Conservation (phyloP, 2,329 filamentous ascomycete genomes). For the Thielaviopsis cerberus region DNA sequence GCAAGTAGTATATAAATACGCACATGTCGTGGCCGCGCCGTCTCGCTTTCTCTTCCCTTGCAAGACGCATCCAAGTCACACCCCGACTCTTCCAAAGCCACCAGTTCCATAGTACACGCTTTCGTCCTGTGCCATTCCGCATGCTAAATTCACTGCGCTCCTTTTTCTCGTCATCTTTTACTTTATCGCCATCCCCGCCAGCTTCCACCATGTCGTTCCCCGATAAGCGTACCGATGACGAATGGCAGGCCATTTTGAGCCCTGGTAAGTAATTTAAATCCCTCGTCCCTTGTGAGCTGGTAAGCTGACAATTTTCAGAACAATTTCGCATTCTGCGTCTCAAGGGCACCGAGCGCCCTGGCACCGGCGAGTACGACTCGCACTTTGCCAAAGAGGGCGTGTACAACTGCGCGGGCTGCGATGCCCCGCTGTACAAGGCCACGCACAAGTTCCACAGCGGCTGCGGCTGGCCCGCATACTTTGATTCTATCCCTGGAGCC, state of each 20-base stretch:
- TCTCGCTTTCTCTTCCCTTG: neutral
- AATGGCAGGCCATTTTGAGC: slow-evolving; percentile 77
- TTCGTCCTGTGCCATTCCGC: neutral
- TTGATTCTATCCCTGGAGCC: slow-evolving; percentile 80
- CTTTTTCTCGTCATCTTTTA: slow-evolving; percentile 31
- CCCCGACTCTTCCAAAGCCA: neutral
- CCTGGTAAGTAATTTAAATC: slow-evolving; percentile 22
- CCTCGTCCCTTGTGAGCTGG: too few relatives aligned
- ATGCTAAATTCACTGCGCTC: slow-evolving; percentile 62
- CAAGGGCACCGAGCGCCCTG: slow-evolving; percentile 75
- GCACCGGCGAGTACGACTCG: slow-evolving; percentile 70
- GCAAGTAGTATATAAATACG: neutral
- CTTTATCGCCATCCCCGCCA: slow-evolving; percentile 15
- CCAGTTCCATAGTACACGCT: neutral
- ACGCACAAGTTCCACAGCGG: slow-evolving; percentile 89
- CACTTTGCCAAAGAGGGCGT: slow-evolving; percentile 59
- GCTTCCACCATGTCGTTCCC: slow-evolving; percentile 50
- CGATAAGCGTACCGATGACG: slow-evolving; percentile 59
- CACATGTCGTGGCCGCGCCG: neutral
- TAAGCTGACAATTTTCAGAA: slow-evolving; percentile 38
- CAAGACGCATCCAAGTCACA: neutral
- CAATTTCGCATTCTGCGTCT: slow-evolving; percentile 87
- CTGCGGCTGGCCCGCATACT: slow-evolving; percentile 97
- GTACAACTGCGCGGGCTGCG: slow-evolving; percentile 76
- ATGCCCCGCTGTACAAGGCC: slow-evolving; percentile 78